Conservation (phyloP, 352 stramenopile species). For the Phytophthora sp. region DNA sequence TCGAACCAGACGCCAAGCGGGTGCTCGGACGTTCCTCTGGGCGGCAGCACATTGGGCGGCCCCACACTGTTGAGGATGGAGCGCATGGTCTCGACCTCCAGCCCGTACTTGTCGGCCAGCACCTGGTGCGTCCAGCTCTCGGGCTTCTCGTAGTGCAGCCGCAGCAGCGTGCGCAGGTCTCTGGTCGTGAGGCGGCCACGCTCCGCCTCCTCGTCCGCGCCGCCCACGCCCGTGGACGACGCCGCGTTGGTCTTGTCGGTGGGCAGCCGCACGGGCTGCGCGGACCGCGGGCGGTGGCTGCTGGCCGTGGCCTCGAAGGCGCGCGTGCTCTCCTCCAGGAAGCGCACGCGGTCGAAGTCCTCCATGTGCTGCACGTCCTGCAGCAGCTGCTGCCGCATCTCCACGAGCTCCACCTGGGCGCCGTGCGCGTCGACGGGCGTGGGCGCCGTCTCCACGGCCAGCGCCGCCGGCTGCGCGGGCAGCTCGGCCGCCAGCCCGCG, state of each 20-base stretch:
- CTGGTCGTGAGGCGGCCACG: conserved; percentile 57
- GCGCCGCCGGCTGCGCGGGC: not conserved
- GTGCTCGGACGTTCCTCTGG: conserved; percentile 51
- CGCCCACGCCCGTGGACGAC: conserved; percentile 42
- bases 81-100: conserved; percentile 41
- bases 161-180: conserved; percentile 62
- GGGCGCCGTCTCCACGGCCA: conserved; percentile 31
- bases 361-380: conserved; percentile 57
- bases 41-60: conserved; percentile 64
- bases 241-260: conserved; percentile 58
- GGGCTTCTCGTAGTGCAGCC: conserved; percentile 70
- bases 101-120: conserved; percentile 55
- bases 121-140: conserved; percentile 49
- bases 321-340: conserved; percentile 51
- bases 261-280: conserved; percentile 47
- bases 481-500: conserved; percentile 1
- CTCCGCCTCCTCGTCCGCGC: conserved; percentile 41
- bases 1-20: conserved; percentile 69
- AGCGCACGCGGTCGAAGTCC: conserved; percentile 63
- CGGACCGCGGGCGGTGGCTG: conserved; percentile 58
- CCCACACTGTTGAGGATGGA: conserved; percentile 48
- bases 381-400: conserved; percentile 64
- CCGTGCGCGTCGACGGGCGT: conserved; percentile 25
- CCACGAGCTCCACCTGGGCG: conserved; percentile 39
- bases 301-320: conserved; percentile 69